Conservation (phyloP, 2,329 filamentous ascomycete genomes). For the Colletotrichum musicola region DNA sequence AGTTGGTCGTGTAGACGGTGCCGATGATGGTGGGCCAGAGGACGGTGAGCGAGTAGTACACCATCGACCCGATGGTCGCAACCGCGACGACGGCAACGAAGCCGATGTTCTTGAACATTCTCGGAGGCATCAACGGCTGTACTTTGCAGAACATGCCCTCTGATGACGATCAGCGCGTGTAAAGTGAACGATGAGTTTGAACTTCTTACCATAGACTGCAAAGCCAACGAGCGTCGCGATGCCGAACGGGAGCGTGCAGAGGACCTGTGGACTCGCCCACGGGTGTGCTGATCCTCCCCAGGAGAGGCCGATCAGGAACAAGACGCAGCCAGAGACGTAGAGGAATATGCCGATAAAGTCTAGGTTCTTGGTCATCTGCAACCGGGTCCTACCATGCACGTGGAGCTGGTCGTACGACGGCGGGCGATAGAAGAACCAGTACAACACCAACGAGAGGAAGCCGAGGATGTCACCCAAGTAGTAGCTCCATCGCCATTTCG, state of each 20-base stretch:
- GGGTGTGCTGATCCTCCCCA: neutral
- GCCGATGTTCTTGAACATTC: constrained; percentile 55
- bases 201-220: constrained; percentile 9
- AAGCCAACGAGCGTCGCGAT: neutral
- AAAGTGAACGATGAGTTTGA: neutral
- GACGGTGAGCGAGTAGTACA: constrained; percentile 59
- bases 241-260: constrained; percentile 41
- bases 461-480: constrained; percentile 61
- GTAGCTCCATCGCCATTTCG: constrained; percentile 63
- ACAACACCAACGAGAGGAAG: constrained; percentile 54
- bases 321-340: constrained; percentile 54
- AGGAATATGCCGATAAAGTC: constrained; percentile 60
- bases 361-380: constrained; percentile 56
- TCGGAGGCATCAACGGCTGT: constrained; percentile 56
- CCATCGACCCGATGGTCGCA: constrained; percentile 56
- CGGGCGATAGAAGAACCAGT: constrained; percentile 60
- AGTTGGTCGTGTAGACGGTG: constrained; percentile 54
- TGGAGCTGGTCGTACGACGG: constrained; percentile 59
- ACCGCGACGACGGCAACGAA: constrained; percentile 55
- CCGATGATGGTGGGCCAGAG: constrained; percentile 59
- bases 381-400: constrained; percentile 49
- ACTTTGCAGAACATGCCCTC: constrained; percentile 40
- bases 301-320: constrained; percentile 12
- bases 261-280: constrained; percentile 45
- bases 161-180: constrained; percentile 35